These are phyloP conservation scores for Cyclostephanos invisitatus DNA, from an alignment of 108 stramenopile genomes.

Conservation along the genomic window DNA sequence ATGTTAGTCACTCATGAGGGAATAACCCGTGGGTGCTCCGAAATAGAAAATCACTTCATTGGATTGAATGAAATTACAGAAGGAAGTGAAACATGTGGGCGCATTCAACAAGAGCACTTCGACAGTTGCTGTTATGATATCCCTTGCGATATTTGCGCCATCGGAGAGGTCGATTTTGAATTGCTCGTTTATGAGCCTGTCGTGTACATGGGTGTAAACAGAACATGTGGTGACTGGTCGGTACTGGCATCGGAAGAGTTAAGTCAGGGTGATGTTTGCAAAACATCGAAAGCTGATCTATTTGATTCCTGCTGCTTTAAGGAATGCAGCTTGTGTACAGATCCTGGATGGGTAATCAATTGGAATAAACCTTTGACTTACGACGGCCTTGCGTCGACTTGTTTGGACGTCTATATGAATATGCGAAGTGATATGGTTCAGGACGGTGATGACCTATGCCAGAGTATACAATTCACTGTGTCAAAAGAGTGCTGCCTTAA, in stretches of 20 bases:
- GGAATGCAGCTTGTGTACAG: slow-evolving; percentile 43
- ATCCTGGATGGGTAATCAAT: slow-evolving; percentile 29
- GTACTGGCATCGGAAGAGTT: slow-evolving; percentile 31
- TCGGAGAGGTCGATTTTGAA: slow-evolving; percentile 26
- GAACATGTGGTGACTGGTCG: slow-evolving; percentile 46
- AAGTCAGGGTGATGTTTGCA: slow-evolving; percentile 43
- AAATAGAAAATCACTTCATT: slow-evolving; percentile 39
- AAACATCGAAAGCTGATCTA: slow-evolving; percentile 24
- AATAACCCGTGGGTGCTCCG: slow-evolving; percentile 33
- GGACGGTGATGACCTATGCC: slow-evolving; percentile 41
- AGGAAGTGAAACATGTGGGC: slow-evolving; percentile 36
- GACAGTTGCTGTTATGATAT: slow-evolving; percentile 47
- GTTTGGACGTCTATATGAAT: slow-evolving; percentile 46
- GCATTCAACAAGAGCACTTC: slow-evolving; percentile 42
- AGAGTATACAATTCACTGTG: slow-evolving; percentile 36
- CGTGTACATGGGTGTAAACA: slow-evolving; percentile 22
- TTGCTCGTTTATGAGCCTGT: slow-evolving; percentile 27
- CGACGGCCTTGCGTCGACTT: slow-evolving; percentile 45
- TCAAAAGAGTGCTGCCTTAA: slow-evolving; percentile 42
- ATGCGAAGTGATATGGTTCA: slow-evolving; percentile 39
- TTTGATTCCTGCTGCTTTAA: slow-evolving; percentile 44
- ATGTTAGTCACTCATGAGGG: slow-evolving; percentile 36
- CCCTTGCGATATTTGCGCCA: slow-evolving; percentile 35
- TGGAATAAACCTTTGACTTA: slow-evolving; percentile 42
- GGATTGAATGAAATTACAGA: slow-evolving; percentile 38